Base-by-base conservation (phyloP, 805 yeast genomes). In the Candida loeiensis region DNA sequence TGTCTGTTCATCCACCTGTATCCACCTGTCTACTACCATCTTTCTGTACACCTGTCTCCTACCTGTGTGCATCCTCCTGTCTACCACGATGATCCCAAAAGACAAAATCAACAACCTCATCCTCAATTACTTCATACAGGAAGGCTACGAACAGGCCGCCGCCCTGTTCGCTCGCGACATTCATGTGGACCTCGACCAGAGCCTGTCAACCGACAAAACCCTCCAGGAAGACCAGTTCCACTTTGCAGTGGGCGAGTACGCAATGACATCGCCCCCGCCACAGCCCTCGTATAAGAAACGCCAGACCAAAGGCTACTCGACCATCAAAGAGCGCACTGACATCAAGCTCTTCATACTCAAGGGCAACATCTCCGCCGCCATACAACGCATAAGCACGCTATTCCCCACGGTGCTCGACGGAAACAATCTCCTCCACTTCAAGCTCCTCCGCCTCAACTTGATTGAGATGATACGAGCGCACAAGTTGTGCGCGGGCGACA, bases 391-490 rank as follows among this genome's bases (percentile, higher is more conserved):
- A 34, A 79, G 79, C 49, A 71, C 74, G 38, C 56, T 72, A 31
- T 82, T 78, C 54, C 90, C 91, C 1, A 76, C 76, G 19, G 62
- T 85, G 18, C 63, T 85, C 27, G 91, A 84, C 48, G 66, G 71
- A 27, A 76, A 82, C 49, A 77, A 77, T 37, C 68, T 73, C 19
- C 63, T 87, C 18, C 87, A 87, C 58, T 88, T 87, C 64, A 77
- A 82, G 53, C 63, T 89, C 27, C 63, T 88, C 43, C 70, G 90
- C 36, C 64, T 88, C 47, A 83, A 82, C 51, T 66, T 90, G 47
- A 80, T 88, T 26, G 96, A 90, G 59, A 79, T 85, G 77, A 87
- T 89, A 26, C 63, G 91, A 27, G 55, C 55, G n/a, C 77, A 79
- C 22, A 58, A 57, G 34, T 38, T 48, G 35, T 56, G 50, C 5